These are phyloP conservation scores for Fusarium concolor DNA, from an alignment of 2,329 filamentous ascomycete species.

Conservation along the genomic window DNA sequence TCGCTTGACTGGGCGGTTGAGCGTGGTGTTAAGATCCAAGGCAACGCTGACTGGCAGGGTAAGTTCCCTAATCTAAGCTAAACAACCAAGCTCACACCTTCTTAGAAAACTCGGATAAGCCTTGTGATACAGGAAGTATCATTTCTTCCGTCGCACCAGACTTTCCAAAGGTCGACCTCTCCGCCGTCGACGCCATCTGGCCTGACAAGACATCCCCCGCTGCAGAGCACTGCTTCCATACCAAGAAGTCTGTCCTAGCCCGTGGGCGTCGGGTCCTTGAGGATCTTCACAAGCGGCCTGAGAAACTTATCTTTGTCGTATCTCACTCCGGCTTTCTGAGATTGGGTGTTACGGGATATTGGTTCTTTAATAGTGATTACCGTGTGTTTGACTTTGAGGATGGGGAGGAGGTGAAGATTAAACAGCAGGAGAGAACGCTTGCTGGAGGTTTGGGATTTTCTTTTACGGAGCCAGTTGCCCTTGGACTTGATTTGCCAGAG, in stretches of 20 bases:
- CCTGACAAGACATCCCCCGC: conserved; percentile 69
- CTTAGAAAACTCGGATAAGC: conserved; percentile 64
- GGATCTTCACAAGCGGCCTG: conserved; percentile 63
- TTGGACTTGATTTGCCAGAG: conserved; percentile 56
- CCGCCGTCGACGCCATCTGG: conserved; percentile 66
- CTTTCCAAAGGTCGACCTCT: conserved; percentile 70
- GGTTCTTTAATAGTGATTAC: conserved; percentile 73
- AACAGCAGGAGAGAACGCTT: conserved; percentile 59
- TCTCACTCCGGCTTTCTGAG: conserved; percentile 73
- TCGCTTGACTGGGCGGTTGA: conserved; percentile 69
- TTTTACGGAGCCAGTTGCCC: conserved; percentile 50
- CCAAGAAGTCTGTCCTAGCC: conserved; percentile 62
- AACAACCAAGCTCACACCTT: neutral
- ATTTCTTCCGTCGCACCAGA: conserved; percentile 56
- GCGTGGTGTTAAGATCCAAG: conserved; percentile 64
- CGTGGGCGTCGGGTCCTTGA: conserved; percentile 65
- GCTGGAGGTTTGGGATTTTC: conserved; percentile 54
- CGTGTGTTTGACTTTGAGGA: conserved; percentile 68
- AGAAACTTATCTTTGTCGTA: conserved; percentile 73
- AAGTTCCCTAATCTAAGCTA: conserved; percentile 4
- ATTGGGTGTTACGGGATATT: conserved; percentile 65
- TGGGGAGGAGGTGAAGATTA: conserved; percentile 49
- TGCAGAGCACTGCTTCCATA: conserved; percentile 64
- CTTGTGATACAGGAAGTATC: conserved; percentile 71
- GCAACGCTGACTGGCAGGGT: conserved; percentile 75